These are phyloP conservation scores for Suaeda aralocaspica DNA, from an alignment of 148 eudicot species.

Conservation along the genomic window DNA sequence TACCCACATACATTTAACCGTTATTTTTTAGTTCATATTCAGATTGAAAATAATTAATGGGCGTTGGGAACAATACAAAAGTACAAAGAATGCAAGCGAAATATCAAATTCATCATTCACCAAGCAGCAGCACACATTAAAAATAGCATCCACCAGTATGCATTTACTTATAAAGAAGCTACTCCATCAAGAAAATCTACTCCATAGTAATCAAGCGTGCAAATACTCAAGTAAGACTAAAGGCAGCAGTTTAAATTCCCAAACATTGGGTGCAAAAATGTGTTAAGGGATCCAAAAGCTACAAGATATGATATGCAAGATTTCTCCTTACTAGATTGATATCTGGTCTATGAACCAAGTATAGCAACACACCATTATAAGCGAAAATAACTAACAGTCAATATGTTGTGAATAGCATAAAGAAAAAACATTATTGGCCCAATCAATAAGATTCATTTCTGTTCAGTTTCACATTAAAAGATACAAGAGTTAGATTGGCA, in stretches of 20 bases:
- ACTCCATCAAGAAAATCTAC: neutral
- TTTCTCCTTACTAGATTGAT: too few relatives aligned
- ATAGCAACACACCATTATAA: too few relatives aligned
- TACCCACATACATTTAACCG: neutral
- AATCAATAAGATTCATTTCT: neutral
- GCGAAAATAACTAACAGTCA: neutral
- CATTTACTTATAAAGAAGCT: neutral
- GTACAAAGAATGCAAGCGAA: neutral
- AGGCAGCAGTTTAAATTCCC: neutral
- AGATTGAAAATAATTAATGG: neutral
- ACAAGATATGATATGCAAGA: too few relatives aligned
- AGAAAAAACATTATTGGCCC: neutral
- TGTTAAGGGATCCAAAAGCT: too few relatives aligned
- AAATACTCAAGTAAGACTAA: conserved; percentile 4
- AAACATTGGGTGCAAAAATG: neutral
- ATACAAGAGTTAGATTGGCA: neutral
- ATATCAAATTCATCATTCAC: neutral
- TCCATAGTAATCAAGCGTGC: neutral
- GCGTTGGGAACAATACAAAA: neutral
- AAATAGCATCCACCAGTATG: neutral
- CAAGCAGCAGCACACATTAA: neutral
- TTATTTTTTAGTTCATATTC: neutral
- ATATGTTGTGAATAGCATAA: conserved; percentile 2
- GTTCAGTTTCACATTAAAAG: neutral
- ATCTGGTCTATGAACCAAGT: too few relatives aligned